Base-by-base conservation (phyloP, 2,329 filamentous ascomycete genomes). In the Sarocladiaceae sp. region DNA sequence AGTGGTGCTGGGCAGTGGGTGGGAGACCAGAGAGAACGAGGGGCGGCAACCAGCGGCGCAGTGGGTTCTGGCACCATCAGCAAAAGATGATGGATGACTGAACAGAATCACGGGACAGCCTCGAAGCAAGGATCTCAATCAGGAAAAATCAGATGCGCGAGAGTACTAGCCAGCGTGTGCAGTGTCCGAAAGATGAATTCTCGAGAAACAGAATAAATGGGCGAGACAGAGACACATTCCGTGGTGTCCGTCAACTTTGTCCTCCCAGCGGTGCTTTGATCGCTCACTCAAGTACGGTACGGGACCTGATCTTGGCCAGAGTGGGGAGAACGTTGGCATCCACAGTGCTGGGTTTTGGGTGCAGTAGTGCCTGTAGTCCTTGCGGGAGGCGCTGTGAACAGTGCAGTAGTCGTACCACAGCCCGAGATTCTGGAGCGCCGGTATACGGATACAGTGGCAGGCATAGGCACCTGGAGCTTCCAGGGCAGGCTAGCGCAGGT, bases 401-500 rank as follows among this genome's bases (percentile, higher is more conserved):
- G 40, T 44, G 40, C 15, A 26, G 17, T 7, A n/a, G n/a, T n/a
- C n/a, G n/a, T n/a, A n/a, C n/a, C n/a, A n/a, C n/a, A n/a, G n/a
- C n/a, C n/a, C n/a, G n/a, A n/a, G n/a, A n/a, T n/a, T n/a, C n/a
- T n/a, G n/a, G n/a, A n/a, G n/a, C n/a, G n/a, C n/a, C n/a, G n/a
- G n/a, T n/a, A n/a, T n/a, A n/a, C n/a, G n/a, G n/a, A n/a, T n/a
- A n/a, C 37, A 40, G 37, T 40, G 37, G 37, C 40, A 17, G 40
- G 23, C 25, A n/a, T 20, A 20, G n/a, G n/a, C 15, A 33, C 8
- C 29, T 8, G 29, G 29, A 15, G 29, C 23, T 31, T 33, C 26
- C 4, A 26, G 40, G 23, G 22, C 40, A 44, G 23, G 22, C 23
- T 48, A 48, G 44, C 44, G 44, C 44, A 48, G 44, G 44, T 48